Evolutionary conservation across 192 early-diverging fungal genomes (phyloP), one percentile per base, ranked within the genome.

Genomic region (Geosiphon pyriformis): DNA sequence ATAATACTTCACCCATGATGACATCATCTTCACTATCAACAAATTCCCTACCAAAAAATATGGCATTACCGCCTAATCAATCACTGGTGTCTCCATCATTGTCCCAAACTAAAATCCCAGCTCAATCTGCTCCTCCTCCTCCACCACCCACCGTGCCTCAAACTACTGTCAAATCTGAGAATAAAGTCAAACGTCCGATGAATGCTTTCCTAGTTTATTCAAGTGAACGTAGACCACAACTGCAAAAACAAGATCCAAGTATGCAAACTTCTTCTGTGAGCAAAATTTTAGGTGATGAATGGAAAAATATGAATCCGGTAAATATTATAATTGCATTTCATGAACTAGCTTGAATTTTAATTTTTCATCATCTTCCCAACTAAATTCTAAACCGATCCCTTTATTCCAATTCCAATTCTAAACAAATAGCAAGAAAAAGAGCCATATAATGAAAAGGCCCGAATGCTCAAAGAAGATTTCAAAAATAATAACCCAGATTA

Each of bases 121-220:
- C 51, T 29, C 51, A 63, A 22, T 54, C 62, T n/a, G 37, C 59
- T 8, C 50, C 61, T 37, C 67, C 69, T 63, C 73, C 70, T 11
- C 69, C 61, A 59, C 30, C n/a, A 35, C 22, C 60, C 51, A 52
- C 68, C 58, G 11, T 4, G 26, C 17, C 61, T 46, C n/a, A 52
- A 49, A 12, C 32, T 34, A 1, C 17, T 33, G 58, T 51, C 51
- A 22, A 55, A 56, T 11, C 58, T 18, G 68, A 51, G 22, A 70
- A 75, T 17, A 70, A 73, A n/a, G 74, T 81, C 10, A 88, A 88
- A 51, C 72, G 83, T 48, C 87, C 87, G 2, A 80, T 84, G 78
- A 88, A 87, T 64, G 84, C 87, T 0, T 88, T 88, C 57, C 65
- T 88, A 59, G 74, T 88, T 3, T 88, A 82, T 56, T 85, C 84